Evolutionary conservation across 768 basidiomycete species (phyloP).

Genomic region (Serendipita vermifera): DNA sequence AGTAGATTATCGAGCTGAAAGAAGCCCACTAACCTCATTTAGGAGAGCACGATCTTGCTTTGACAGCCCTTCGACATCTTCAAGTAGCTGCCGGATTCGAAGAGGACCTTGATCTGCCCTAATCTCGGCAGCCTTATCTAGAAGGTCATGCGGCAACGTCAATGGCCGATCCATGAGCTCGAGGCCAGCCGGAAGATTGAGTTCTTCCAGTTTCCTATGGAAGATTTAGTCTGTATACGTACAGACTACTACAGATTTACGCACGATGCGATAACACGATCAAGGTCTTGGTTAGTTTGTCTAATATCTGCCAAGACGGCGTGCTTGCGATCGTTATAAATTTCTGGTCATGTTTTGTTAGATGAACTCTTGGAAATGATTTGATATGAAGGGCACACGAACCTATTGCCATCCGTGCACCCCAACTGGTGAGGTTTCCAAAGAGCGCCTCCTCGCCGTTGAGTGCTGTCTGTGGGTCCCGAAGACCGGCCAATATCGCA

Average conservation of each 20-base stretch:
- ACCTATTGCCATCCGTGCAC: slow-evolving; percentile 84
- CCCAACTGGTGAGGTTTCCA: slow-evolving; percentile 66
- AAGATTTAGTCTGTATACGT: slow-evolving; percentile 11
- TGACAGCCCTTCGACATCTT: slow-evolving; percentile 57
- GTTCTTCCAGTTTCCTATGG: slow-evolving; percentile 45
- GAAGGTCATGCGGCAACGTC: slow-evolving; percentile 75
- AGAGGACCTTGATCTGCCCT: slow-evolving; percentile 61
- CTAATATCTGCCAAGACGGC: slow-evolving; percentile 57
- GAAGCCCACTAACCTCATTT: slow-evolving; percentile 47
- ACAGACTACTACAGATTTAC: slow-evolving; percentile 17
- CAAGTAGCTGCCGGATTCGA: slow-evolving; percentile 56
- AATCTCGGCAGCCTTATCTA: slow-evolving; percentile 78
- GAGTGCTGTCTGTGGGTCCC: slow-evolving; percentile 43
- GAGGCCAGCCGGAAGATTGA: slow-evolving; percentile 73
- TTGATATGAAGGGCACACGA: too few species aligned
- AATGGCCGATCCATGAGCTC: slow-evolving; percentile 80
- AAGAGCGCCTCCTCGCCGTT: slow-evolving; percentile 51
- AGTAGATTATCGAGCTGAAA: background rate
- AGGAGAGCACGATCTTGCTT: slow-evolving; percentile 47
- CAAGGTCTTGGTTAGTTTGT: slow-evolving; percentile 46
- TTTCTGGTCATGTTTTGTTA: slow-evolving; percentile 33
- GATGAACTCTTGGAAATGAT: too few species aligned
- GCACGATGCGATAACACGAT: slow-evolving; percentile 48
- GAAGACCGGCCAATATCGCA: slow-evolving; percentile 40
- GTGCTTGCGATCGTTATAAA: slow-evolving; percentile 74